Percentiles rank a stretch among this genome's conserved stretches.
Evolutionary conservation across 2,329 filamentous ascomycete genomes (phyloP).

Genomic region (Fusarium dlaminii): DNA sequence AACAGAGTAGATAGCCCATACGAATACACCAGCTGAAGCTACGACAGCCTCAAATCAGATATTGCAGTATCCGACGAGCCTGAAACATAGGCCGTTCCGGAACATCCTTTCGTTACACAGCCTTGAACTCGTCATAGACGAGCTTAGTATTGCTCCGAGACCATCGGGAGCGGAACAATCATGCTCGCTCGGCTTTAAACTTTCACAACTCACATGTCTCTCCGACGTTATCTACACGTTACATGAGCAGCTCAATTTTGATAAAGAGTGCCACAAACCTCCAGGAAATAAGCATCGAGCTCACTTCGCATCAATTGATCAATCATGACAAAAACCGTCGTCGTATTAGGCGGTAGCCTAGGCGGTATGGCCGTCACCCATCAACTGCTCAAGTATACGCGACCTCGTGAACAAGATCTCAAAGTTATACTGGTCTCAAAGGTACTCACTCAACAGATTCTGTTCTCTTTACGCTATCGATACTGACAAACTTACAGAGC

Average conservation of each 20-base stretch:
- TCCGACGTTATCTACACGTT: not conserved
- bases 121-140: constrained; percentile 32
- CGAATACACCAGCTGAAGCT: not conserved
- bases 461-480: too few species aligned
- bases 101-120: not conserved
- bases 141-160: constrained; percentile 15
- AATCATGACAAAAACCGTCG: constrained; percentile 60
- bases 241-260: not conserved
- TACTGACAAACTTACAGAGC: constrained; percentile 50
- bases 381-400: constrained; percentile 63
- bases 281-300: not conserved
- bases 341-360: constrained; percentile 64
- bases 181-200: constrained; percentile 4
- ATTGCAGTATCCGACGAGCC: not conserved
- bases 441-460: constrained; percentile 46
- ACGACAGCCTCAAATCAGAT: not conserved
- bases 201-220: constrained; percentile 2
- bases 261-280: not conserved
- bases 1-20: not conserved
- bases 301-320: not conserved
- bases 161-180: constrained; percentile 7
- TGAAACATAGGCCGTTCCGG: constrained; percentile 15
- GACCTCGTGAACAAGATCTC: constrained; percentile 54
- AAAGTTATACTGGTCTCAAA: constrained; percentile 66
- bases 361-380: constrained; percentile 64